Evolutionary conservation across 1,284 basidiomycete genomes (phyloP).

Genomic region (Cryptococcus sp.): DNA sequence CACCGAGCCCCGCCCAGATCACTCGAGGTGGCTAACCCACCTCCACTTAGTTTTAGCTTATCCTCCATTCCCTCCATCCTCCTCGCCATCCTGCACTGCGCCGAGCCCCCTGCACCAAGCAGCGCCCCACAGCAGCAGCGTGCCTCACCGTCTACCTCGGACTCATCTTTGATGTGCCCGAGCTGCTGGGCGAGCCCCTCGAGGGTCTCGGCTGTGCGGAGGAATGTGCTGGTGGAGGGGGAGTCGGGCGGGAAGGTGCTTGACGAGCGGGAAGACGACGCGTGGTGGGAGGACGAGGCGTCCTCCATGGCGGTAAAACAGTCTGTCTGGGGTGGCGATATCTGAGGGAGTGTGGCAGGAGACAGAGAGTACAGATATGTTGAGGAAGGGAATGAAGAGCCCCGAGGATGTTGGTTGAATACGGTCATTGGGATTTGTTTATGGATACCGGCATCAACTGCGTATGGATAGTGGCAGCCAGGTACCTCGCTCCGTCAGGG

Average conservation of each 20-base stretch:
- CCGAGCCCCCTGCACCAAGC: background rate
- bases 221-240: conserved; percentile 33
- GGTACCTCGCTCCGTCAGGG: no score
- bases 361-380: background rate
- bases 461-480: no score
- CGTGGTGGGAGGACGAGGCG: background rate
- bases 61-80: conserved; percentile 68
- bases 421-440: background rate
- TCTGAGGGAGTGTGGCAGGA: background rate
- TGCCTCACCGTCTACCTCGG: conserved; percentile 13
- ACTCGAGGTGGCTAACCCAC: conserved; percentile 52
- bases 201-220: conserved; percentile 41
- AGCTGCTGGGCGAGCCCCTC: conserved; percentile 39
- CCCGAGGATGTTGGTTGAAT: background rate
- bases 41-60: conserved; percentile 74
- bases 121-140: conserved; percentile 34
- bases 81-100: conserved; percentile 49
- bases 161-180: conserved; percentile 25
- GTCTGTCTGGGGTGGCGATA: background rate
- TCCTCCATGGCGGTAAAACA: background rate
- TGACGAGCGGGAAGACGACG: conserved; percentile 1
- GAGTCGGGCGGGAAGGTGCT: conserved; percentile 17
- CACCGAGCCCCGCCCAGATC: background rate
- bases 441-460: background rate
- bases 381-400: background rate